Evolutionary conservation across 75 land plant species (phyloP), one percentile per base, ranked within the genome.

Genomic region (Isoetes taiwanensis): DNA sequence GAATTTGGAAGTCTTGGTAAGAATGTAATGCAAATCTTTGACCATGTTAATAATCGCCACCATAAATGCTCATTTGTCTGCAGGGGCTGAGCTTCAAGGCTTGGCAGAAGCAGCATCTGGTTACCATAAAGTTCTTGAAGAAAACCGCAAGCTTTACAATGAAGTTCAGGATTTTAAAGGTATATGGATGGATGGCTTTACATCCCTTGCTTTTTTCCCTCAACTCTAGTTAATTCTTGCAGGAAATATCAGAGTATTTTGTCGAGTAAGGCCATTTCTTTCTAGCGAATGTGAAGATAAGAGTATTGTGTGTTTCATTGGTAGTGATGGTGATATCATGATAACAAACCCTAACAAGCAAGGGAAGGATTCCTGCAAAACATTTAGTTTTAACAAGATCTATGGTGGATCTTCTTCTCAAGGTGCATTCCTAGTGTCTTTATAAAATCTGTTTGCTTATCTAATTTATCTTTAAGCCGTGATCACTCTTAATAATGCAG

Each of bases 231-330:
- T n/a, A n/a, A n/a, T n/a, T 33, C 65, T 10, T 67, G 34, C 80
- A 86, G 93, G 93, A 16, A 80, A 72, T 34, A 77, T 86, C 25
- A 76, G 93, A 1, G 93, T 86, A 9, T 86, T 83, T 60, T 86
- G 93, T 57, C 80, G 93, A 14, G 57, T 83, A n/a, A 66, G 84
- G 57, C 88, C 93, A 55, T 65, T 64, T 31, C 66, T 69, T 0
- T 20, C 16, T 3, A 32, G 34, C 34, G 77, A 72, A n/a, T 27
- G 56, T 16, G 54, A 70, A 38, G 30, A 28, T 6, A 59, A 32
- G 33, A 64, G 20, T 55, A 34, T 50, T 1, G 59, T 76, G 24
- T 69, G 69, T 32, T 67, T 67, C 28, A 58, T 77, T 54, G 80
- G 77, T 17, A 57, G 61, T 23, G 76, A 77, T 68, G 85, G 85